These are phyloP conservation scores for Ambrosia artemisiifolia DNA, from an alignment of 129 eudicot genomes.

Conservation along the genomic window DNA sequence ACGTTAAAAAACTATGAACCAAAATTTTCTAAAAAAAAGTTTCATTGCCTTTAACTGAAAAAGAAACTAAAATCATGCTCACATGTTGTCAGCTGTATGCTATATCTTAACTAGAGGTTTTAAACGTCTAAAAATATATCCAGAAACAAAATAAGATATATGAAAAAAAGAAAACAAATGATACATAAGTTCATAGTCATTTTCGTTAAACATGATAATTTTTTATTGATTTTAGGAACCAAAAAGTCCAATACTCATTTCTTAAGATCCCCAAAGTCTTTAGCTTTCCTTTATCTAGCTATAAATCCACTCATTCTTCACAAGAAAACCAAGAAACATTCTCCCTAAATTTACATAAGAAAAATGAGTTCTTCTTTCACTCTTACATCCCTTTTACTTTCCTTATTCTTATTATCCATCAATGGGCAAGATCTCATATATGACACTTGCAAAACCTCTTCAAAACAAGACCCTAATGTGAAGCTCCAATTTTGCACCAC, in stretches of 20 bases:
- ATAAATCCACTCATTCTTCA: constrained; percentile 29
- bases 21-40: no score
- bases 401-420: constrained; percentile 1
- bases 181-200: no score
- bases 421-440: constrained; percentile 35
- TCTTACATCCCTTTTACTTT: constrained; percentile 7
- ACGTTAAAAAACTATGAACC: no score
- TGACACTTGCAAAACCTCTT: constrained; percentile 42
- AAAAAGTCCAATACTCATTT: background rate
- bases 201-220: background rate
- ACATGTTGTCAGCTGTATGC: no score
- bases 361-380: constrained; percentile 18
- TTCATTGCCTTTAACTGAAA: no score
- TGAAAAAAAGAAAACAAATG: no score
- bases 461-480: constrained; percentile 38
- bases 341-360: background rate
- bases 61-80: no score
- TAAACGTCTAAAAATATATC: no score
- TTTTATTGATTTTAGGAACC: background rate
- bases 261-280: background rate
- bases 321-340: constrained; percentile 18
- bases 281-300: no score
- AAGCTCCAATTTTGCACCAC: constrained; percentile 35
- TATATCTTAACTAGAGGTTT: no score
- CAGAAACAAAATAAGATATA: no score